Conservation (phyloP, 176 grass and related monocot species). For the Neostapfia colusana region DNA sequence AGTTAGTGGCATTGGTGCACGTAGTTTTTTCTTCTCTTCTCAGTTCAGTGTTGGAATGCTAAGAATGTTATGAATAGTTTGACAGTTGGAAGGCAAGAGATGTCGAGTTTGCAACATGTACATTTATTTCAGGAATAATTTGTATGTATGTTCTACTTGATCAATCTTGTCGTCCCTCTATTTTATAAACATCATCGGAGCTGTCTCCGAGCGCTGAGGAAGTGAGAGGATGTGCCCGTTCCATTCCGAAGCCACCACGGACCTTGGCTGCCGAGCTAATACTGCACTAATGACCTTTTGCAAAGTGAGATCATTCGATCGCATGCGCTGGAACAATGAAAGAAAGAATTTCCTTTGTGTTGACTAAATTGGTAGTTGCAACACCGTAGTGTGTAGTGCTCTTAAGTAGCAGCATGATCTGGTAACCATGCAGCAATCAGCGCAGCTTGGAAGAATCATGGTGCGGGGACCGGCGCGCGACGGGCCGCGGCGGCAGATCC, state of each 20-base stretch:
- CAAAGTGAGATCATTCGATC: not conserved
- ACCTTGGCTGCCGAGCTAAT: no score
- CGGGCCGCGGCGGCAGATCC: conserved; percentile 36
- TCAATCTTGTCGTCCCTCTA: not conserved
- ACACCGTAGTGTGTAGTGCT: not conserved
- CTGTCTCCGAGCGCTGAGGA: no score
- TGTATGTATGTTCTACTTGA: conserved; percentile 3
- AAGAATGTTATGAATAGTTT: not conserved
- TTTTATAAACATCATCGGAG: not conserved
- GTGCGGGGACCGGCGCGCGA: not conserved
- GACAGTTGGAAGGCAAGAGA: not conserved
- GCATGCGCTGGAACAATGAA: not conserved
- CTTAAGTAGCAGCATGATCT: not conserved
- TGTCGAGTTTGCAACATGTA: conserved; percentile 10
- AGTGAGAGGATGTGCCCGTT: no score
- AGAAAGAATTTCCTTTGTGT: conserved; percentile 10
- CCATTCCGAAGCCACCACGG: no score
- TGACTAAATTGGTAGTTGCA: not conserved
- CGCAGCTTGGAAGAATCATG: conserved; percentile 9
- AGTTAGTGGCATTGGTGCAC: not conserved
- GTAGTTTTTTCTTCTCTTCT: not conserved
- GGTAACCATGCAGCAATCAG: not conserved
- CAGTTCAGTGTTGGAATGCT: not conserved
- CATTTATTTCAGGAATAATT: conserved; percentile 16
- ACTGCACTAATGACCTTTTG: not conserved